Percentiles rank a stretch among this genome's conserved stretches.
phyloP scores from a whole-genome alignment of 192 early-diverging fungal species.

The Chytriomyces hyalinus region DNA sequence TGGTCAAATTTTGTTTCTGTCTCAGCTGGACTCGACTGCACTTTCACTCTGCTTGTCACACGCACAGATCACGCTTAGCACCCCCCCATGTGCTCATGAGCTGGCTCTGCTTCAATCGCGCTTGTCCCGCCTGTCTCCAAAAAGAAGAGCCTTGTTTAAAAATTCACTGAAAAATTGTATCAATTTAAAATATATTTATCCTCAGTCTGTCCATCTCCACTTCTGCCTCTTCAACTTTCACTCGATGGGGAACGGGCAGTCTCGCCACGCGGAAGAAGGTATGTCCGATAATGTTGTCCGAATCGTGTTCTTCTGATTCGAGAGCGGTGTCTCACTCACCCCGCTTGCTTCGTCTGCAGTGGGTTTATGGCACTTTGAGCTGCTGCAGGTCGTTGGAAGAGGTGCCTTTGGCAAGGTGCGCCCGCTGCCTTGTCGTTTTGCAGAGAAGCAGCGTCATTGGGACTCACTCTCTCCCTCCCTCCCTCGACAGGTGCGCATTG shows the following conservation, averaged over 20 bases:
- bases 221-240: neutral
- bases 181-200: too few species aligned
- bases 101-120: too few species aligned
- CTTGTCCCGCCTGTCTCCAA: too few species aligned
- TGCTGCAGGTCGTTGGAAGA: constrained; percentile 88
- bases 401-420: constrained; percentile 95
- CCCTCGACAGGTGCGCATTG: constrained; percentile 62
- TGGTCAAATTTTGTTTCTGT: too few species aligned
- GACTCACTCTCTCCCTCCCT: neutral
- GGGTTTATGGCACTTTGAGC: constrained; percentile 85
- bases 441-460: neutral
- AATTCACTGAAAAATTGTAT: too few species aligned
- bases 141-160: too few species aligned
- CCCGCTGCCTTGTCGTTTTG: neutral
- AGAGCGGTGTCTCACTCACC: neutral
- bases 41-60: too few species aligned
- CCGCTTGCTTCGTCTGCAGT: constrained; percentile 51
- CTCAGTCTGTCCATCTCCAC: too few species aligned
- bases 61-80: too few species aligned
- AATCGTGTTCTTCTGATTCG: neutral
- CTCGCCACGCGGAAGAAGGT: neutral
- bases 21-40: too few species aligned
- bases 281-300: neutral
- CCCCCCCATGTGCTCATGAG: too few species aligned
- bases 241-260: constrained; percentile 10